Evolutionary conservation across 345 rosid genomes (phyloP).

Genomic region (Erucastrum elatum): DNA sequence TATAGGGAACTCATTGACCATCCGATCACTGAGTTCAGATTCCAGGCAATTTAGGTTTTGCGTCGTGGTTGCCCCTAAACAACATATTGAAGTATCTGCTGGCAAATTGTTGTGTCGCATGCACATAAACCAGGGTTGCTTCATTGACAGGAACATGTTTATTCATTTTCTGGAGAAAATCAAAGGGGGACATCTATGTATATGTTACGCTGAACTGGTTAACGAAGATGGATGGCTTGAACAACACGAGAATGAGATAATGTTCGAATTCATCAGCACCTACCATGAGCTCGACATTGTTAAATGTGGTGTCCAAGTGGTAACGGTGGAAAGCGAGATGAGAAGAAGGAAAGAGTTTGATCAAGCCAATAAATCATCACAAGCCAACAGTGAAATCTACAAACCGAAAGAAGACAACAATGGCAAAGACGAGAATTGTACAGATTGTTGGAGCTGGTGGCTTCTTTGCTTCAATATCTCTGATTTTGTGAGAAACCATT

Average conservation of each 20-base stretch:
- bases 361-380: neutral
- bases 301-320: neutral
- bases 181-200: neutral
- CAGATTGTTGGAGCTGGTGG: neutral
- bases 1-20: slow-evolving; percentile 7
- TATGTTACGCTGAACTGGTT: neutral
- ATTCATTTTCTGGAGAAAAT: neutral
- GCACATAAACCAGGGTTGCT: neutral
- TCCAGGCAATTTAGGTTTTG: neutral
- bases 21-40: neutral
- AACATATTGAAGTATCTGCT: no score
- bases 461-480: no score
- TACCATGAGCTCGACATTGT: neutral
- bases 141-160: neutral
- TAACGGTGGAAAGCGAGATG: neutral
- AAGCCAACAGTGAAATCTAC: neutral
- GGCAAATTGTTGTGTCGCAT: neutral
- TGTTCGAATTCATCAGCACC: neutral
- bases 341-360: neutral
- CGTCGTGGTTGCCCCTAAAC: neutral
- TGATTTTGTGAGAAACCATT: no score
- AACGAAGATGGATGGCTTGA: slow-evolving; percentile 11
- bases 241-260: neutral
- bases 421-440: neutral
- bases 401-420: neutral